Percentiles rank a stretch among this genome's conserved stretches.
These are phyloP conservation scores for Kluyveromyces sp. DNA, from an alignment of 1,139 yeast species.

Conservation along the genomic window DNA sequence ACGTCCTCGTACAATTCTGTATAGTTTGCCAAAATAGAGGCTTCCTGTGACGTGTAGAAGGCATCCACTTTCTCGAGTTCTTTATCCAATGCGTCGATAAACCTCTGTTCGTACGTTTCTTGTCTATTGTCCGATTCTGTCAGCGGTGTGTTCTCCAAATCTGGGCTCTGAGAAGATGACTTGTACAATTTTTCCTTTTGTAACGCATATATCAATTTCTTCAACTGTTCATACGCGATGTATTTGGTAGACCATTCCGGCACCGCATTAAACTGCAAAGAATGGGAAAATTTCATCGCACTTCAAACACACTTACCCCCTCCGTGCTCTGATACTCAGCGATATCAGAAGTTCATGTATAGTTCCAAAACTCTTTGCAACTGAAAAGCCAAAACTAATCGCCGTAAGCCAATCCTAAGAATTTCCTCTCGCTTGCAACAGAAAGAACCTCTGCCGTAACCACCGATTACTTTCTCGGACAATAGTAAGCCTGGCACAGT, in stretches of 20 bases:
- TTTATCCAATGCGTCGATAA: slow-evolving; percentile 47
- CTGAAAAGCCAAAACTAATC: too few relatives aligned
- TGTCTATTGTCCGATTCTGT: slow-evolving; percentile 11
- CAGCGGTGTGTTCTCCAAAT: slow-evolving; percentile 15
- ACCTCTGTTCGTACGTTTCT: slow-evolving; percentile 25
- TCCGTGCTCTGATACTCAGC: too few relatives aligned
- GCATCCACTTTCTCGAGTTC: slow-evolving; percentile 55
- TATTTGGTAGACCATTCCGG: slow-evolving; percentile 76
- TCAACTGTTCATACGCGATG: slow-evolving; percentile 63
- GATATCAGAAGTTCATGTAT: too few relatives aligned
- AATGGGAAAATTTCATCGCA: slow-evolving; percentile 65
- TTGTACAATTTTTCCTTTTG: slow-evolving; percentile 49
- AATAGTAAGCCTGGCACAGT: too few relatives aligned
- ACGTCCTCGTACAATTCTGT: slow-evolving; percentile 45
- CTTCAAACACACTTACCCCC: too few relatives aligned
- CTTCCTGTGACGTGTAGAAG: slow-evolving; percentile 52
- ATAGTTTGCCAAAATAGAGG: slow-evolving; percentile 41
- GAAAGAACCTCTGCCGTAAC: too few relatives aligned
- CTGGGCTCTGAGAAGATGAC: slow-evolving; percentile 8
- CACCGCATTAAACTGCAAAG: slow-evolving; percentile 68
- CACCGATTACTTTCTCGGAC: too few relatives aligned
- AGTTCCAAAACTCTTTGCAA: too few relatives aligned
- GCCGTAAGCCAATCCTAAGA: too few relatives aligned
- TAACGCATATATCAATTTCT: slow-evolving; percentile 56
- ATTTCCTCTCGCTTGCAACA: too few relatives aligned